Conservation (phyloP, 345 rosid genomes). For the Cochlearia excelsa region DNA sequence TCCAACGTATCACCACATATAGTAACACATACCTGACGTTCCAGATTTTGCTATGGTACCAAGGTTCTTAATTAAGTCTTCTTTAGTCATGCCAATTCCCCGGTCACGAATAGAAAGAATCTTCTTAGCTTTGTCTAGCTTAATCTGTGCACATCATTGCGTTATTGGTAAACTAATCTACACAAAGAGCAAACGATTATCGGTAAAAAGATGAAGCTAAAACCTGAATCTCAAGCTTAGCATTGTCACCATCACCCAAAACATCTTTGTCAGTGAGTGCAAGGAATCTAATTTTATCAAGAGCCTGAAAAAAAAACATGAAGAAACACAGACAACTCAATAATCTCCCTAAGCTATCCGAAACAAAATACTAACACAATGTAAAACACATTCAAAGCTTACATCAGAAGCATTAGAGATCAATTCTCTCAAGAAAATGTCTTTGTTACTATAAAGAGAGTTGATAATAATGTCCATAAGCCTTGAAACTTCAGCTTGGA, state of each 20-base stretch:
- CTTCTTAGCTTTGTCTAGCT: slow-evolving; percentile 87
- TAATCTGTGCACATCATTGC: slow-evolving; percentile 54
- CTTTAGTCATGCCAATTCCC: slow-evolving; percentile 99
- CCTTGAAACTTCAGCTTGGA: slow-evolving; percentile 99
- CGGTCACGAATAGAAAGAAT: slow-evolving; percentile 81
- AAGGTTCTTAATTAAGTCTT: slow-evolving; percentile 91
- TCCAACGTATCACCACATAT: not conserved
- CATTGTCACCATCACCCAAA: slow-evolving; percentile 82
- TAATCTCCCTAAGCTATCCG: not conserved
- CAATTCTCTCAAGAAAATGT: slow-evolving; percentile 93
- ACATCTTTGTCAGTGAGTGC: slow-evolving; percentile 88
- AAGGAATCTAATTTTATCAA: slow-evolving; percentile 95
- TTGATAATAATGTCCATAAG: slow-evolving; percentile 96
- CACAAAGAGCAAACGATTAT: not conserved
- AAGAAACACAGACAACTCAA: slow-evolving; percentile 15
- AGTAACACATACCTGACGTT: slow-evolving; percentile 68
- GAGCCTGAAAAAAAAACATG: slow-evolving; percentile 54
- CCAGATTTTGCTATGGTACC: slow-evolving; percentile 99
- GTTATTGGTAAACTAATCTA: not conserved
- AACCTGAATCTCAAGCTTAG: slow-evolving; percentile 98
- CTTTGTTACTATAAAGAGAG: slow-evolving; percentile 98
- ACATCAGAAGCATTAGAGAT: slow-evolving; percentile 99
- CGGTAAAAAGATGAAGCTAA: slow-evolving; percentile 14
- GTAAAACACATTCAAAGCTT: slow-evolving; percentile 24
- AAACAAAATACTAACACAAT: not conserved